phyloP scores from a whole-genome alignment of 192 early-diverging fungal genomes.

The Spizellomyces sp. region DNA sequence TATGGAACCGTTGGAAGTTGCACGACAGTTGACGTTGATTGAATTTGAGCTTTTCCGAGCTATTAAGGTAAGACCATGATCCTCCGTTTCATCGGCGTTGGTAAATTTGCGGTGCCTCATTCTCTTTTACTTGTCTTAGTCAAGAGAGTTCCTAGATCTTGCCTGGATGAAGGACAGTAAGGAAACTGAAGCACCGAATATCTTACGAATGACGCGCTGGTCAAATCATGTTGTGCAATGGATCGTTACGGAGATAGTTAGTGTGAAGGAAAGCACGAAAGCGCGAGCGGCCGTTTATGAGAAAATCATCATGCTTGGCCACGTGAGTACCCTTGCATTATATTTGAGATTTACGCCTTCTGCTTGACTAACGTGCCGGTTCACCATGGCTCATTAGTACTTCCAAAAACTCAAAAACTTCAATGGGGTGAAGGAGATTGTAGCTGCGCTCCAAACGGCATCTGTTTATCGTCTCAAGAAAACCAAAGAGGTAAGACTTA shows the following conservation, averaged over 20 bases:
- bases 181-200: conserved; percentile 54
- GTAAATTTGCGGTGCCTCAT: neutral
- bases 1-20: conserved; percentile 57
- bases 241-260: conserved; percentile 57
- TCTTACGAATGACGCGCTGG: conserved; percentile 58
- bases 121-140: conserved; percentile 19
- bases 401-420: conserved; percentile 57
- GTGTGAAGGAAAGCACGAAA: conserved; percentile 47
- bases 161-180: conserved; percentile 64
- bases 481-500: conserved; percentile 43
- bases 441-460: conserved; percentile 57
- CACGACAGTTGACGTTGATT: conserved; percentile 58
- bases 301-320: conserved; percentile 43
- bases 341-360: neutral
- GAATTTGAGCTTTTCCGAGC: conserved; percentile 55
- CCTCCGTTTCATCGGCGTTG: conserved; percentile 6
- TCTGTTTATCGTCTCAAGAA: conserved; percentile 59
- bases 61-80: conserved; percentile 42
- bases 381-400: conserved; percentile 14
- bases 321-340: conserved; percentile 26
- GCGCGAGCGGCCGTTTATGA: conserved; percentile 48
- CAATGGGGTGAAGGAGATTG: conserved; percentile 59
- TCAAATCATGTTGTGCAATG: conserved; percentile 61
- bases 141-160: conserved; percentile 53
- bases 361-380: neutral